Base-by-base conservation (phyloP, 208 protist genomes). In the Phytomonas francai region DNA sequence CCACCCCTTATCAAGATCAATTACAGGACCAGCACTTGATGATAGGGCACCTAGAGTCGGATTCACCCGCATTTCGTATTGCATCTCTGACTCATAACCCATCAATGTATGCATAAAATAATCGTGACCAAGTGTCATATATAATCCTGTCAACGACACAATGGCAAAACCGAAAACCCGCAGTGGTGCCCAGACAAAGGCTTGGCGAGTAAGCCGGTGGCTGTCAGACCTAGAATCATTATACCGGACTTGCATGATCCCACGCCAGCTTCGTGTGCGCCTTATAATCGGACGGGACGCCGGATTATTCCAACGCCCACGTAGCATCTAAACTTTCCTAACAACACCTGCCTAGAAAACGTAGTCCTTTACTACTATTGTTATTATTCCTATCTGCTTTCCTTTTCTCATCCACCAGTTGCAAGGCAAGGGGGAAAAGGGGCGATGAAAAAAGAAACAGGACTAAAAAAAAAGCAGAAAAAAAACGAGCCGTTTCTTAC, bases 31-130 rank as follows among this genome's bases (percentile, higher is more conserved):
- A 54, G 45, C 45, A 25, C 45, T 25, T 9, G 19, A 22, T 19
- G 45, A 25, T 54, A 54, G 19, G 45, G 45, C 45, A 0, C 45
- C 45, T 25, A 45, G 56, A 8, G 79, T 66, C 16, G 88, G 91
- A 65, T 96, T 93, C 28, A 93, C 91, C 42, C 83, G 81, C 16
- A 78, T 65, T 78, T 96, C 91, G 67, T 93, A 93, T 70, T 91
- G 79, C 86, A 92, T 93, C 75, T 96, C 91, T 27, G 86, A 93
- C 81, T 96, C 91, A 66, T 93, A 96, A 8, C 91, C 91, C 28
- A 93, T 73, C 31, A 96, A 61, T 9, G 71, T 85, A 64, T 96
- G 88, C 65, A 93, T 71, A 69, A 96, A 96, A 39, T 71, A 31
- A 74, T 96, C 91, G 74, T 96, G 85, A 0, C 91, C 91, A 32